Evolutionary conservation across 768 basidiomycete species (phyloP).

Genomic region (Ramaria rubella): DNA sequence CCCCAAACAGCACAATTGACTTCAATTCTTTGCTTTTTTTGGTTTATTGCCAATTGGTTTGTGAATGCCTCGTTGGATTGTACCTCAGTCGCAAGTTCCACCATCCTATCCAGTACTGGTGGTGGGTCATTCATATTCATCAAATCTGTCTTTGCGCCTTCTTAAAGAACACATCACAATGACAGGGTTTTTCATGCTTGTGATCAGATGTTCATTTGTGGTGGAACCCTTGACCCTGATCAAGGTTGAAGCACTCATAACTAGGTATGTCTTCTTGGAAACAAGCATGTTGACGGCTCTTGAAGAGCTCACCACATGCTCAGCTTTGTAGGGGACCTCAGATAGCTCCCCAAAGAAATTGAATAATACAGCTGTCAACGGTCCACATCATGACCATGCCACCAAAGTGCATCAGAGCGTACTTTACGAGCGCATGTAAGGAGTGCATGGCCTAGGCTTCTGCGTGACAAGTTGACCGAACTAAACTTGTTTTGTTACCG

Average conservation of each 20-base stretch:
- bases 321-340: too few species aligned
- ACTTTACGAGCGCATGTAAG: too few species aligned
- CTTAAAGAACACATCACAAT: not conserved
- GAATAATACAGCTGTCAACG: too few species aligned
- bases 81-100: slow-evolving; percentile 92
- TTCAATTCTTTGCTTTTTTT: slow-evolving; percentile 74
- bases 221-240: slow-evolving; percentile 70
- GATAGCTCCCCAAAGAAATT: too few species aligned
- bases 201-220: slow-evolving; percentile 69
- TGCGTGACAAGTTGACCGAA: too few species aligned
- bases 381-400: too few species aligned
- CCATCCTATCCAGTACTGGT: slow-evolving; percentile 82
- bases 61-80: slow-evolving; percentile 77
- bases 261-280: slow-evolving; percentile 48
- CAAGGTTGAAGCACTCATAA: slow-evolving; percentile 72
- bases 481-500: too few species aligned
- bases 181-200: slow-evolving; percentile 96
- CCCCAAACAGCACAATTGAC: slow-evolving; percentile 76
- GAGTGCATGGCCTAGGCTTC: too few species aligned
- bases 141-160: slow-evolving; percentile 1
- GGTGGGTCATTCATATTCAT: slow-evolving; percentile 42
- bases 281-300: not conserved
- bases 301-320: too few species aligned
- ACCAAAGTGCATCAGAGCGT: too few species aligned
- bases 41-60: slow-evolving; percentile 94